Base-by-base conservation (phyloP, 495 filamentous ascomycete genomes). In the Penicillium silybi region DNA sequence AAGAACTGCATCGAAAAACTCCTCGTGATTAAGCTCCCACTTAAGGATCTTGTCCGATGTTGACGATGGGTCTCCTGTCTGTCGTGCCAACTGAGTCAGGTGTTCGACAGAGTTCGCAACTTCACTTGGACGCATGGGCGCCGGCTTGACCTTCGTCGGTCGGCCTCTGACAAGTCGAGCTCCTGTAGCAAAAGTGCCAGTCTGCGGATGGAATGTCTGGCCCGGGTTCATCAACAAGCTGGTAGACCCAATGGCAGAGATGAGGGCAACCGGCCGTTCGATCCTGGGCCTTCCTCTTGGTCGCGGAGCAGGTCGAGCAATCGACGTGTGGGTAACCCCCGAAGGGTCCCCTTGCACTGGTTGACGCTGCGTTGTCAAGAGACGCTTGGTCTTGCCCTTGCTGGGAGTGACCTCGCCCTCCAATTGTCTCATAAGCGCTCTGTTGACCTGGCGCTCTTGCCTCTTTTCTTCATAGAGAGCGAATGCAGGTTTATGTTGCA, bases 131-230 rank as follows among this genome's bases (percentile, higher is more conserved):
- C 6, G 40, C 49, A 40, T 64, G 10, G 29, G 29, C 11, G 11
- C 0, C 15, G 23, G 6, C 17, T 37, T 16, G 16, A 18, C 10
- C 17, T 16, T 41, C 27, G 11, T 42, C 18, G 29, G 52, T n/a
- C 37, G 52, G 11, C 34, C 43, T 22, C 34, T 27, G 22, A 52
- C 23, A 20, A 60, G 34, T 26, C 59, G 58, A 15, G 58, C 58
- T 50, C 64, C 47, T 11, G 72, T 73, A 5, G 66, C 66, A 52
- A 80, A 82, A 9, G 77, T 82, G 15, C 78, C 77, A 37, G 55
- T 71, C 6, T 44, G 39, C 2, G 58, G 17, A 46, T 80, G 62
- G 54, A 78, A 77, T 3, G 44, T 40, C 32, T 80, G 74, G 19
- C 55, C 57, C 6, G 78, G 71, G 47, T 75, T 69, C 71, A 79